A percentile compares a stretch with the other conserved stretches of the same genome.
phyloP scores from a whole-genome alignment of 2,329 filamentous ascomycete species.

The Cytospora mali region DNA sequence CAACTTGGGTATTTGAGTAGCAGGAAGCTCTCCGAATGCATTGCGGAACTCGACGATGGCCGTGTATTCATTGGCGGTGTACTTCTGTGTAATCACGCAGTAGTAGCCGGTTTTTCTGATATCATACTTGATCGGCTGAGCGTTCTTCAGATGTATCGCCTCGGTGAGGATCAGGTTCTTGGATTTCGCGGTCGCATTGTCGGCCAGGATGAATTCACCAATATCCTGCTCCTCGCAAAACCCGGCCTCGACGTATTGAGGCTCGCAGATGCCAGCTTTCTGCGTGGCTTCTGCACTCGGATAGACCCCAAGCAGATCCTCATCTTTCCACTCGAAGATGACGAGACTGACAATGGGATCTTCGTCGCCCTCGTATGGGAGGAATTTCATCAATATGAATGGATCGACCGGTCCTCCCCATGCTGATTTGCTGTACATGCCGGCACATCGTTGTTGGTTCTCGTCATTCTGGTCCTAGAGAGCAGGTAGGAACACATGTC shows the following conservation, averaged over 20 bases:
- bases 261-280: constrained; percentile 69
- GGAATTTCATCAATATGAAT: constrained; percentile 84
- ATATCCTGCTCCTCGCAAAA: constrained; percentile 77
- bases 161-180: constrained; percentile 74
- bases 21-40: constrained; percentile 92
- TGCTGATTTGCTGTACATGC: constrained; percentile 89
- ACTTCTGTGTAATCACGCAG: constrained; percentile 81
- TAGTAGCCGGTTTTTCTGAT: constrained; percentile 95
- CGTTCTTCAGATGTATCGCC: constrained; percentile 79
- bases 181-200: constrained; percentile 73
- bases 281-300: constrained; percentile 52
- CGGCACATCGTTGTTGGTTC: constrained; percentile 78
- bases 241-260: constrained; percentile 66
- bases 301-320: constrained; percentile 72
- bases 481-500: constrained; percentile 5
- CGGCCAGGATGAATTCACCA: constrained; percentile 80
- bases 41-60: constrained; percentile 92
- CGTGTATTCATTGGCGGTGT: constrained; percentile 68
- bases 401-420: constrained; percentile 90
- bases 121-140: constrained; percentile 75
- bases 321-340: constrained; percentile 94
- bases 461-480: constrained; percentile 72
- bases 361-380: constrained; percentile 60
- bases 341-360: constrained; percentile 82
- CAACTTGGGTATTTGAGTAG: constrained; percentile 93